Evolutionary conservation across 116 monocot species (phyloP).

Genomic region (Cymodocea nodosa): DNA sequence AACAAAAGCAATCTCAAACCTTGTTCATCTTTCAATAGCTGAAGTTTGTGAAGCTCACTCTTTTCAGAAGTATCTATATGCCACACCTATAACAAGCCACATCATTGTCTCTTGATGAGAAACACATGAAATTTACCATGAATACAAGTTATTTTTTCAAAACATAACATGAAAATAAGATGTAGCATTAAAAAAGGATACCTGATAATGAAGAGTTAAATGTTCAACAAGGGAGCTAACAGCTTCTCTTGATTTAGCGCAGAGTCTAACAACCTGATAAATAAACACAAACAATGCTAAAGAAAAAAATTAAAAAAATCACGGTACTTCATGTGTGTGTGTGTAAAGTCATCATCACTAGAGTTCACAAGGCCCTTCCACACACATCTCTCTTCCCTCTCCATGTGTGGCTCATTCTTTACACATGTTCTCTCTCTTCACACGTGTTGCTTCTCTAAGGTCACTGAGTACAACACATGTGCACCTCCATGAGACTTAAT

Average conservation of each 20-base stretch:
- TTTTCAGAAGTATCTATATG: constrained; percentile 98
- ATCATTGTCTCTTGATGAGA: not conserved
- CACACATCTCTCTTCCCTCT: too few relatives aligned
- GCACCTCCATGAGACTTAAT: too few relatives aligned
- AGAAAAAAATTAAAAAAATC: not conserved
- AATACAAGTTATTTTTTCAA: constrained; percentile 1
- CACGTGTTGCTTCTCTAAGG: too few relatives aligned
- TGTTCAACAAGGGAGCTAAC: constrained; percentile 98
- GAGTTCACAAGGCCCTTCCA: too few relatives aligned
- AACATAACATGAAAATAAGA: too few relatives aligned
- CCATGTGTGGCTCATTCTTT: too few relatives aligned
- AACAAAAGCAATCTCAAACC: constrained; percentile 29
- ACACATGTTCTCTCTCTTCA: too few relatives aligned
- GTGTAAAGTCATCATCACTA: too few relatives aligned
- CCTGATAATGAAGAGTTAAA: constrained; percentile 99
- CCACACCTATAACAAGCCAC: constrained; percentile 55
- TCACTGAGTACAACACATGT: too few relatives aligned
- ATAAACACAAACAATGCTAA: not conserved
- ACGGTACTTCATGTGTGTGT: too few relatives aligned
- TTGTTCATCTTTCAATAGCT: constrained; percentile 96
- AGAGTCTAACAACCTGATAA: constrained; percentile 89
- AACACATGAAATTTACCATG: not conserved
- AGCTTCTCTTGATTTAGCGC: constrained; percentile 99
- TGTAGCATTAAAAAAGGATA: constrained; percentile 14
- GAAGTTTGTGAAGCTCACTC: constrained; percentile 96